Conservation (phyloP, 768 basidiomycete genomes). For the Neoboletus magnificus region DNA sequence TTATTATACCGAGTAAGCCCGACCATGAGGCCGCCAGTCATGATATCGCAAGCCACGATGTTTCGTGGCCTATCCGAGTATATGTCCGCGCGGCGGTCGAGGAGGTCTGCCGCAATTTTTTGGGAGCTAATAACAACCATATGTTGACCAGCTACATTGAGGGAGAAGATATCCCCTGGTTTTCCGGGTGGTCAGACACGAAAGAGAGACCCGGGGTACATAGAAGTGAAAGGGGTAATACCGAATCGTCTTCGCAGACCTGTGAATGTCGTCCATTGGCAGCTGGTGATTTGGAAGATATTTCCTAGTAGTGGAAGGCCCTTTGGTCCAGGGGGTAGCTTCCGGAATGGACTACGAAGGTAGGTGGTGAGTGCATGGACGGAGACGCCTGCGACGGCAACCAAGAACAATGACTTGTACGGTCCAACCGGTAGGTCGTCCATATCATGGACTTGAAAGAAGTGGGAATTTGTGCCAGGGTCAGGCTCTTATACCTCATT, state of each 20-base stretch:
- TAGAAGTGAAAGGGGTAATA: not conserved
- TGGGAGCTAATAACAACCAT: conserved; percentile 33
- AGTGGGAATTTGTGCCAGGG: not conserved
- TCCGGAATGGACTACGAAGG: conserved; percentile 1
- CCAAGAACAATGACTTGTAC: not conserved
- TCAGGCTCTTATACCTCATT: not conserved
- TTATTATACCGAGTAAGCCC: conserved; percentile 21
- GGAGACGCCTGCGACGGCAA: not conserved
- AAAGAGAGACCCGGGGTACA: too few species aligned
- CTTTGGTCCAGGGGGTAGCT: conserved; percentile 4
- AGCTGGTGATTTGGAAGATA: not conserved
- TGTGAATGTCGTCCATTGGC: conserved; percentile 3
- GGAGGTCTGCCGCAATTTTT: conserved; percentile 34
- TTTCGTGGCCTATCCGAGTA: conserved; percentile 33
- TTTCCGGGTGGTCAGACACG: not conserved
- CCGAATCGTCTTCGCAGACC: not conserved
- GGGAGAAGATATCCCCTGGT: conserved; percentile 2
- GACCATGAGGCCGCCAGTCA: conserved; percentile 30
- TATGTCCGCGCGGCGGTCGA: conserved; percentile 35
- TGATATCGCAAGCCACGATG: conserved; percentile 30
- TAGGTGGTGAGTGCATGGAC: not conserved
- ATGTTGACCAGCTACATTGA: conserved; percentile 14
- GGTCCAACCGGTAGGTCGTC: not conserved
- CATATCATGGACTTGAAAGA: too few species aligned
- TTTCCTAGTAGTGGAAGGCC: conserved; percentile 7